A percentile compares a stretch with the other conserved stretches of the same genome.
Conservation (phyloP, 2,329 filamentous ascomycete species). For the Chaetomium globosum region DNA sequence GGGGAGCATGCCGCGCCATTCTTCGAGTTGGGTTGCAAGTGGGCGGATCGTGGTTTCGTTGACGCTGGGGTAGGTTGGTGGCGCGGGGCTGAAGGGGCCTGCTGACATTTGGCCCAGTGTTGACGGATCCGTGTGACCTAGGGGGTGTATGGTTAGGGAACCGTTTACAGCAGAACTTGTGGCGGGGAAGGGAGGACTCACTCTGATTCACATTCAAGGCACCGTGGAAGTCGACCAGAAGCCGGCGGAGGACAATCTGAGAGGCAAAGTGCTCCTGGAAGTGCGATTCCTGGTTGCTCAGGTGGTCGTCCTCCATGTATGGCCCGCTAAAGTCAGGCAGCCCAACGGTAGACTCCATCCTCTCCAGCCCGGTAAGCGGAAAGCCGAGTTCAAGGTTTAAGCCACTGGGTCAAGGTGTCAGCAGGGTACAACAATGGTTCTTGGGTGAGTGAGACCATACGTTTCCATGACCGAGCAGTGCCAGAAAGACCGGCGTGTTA, state of each 20-base stretch:
- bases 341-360: slow-evolving; percentile 56
- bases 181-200: slow-evolving; percentile 42
- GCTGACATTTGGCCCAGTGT: neutral
- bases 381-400: slow-evolving; percentile 62
- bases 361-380: slow-evolving; percentile 57
- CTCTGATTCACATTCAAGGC: slow-evolving; percentile 56
- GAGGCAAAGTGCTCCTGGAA: slow-evolving; percentile 63
- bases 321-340: slow-evolving; percentile 56
- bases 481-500: slow-evolving; percentile 61
- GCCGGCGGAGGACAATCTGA: slow-evolving; percentile 58
- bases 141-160: neutral
- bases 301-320: slow-evolving; percentile 52
- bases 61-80: slow-evolving; percentile 34
- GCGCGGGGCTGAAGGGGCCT: slow-evolving; percentile 20
- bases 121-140: slow-evolving; percentile 6
- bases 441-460: slow-evolving; percentile 40
- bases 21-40: slow-evolving; percentile 56
- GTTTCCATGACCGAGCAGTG: slow-evolving; percentile 59
- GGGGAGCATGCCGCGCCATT: slow-evolving; percentile 61
- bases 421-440: neutral
- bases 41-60: slow-evolving; percentile 49
- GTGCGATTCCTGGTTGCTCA: slow-evolving; percentile 54
- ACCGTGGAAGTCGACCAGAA: slow-evolving; percentile 57
- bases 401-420: slow-evolving; percentile 45
- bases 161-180: no score